Evolutionary conservation across 768 basidiomycete species (phyloP), one percentile per base, ranked within the genome.

Genomic region (Leccinum disarticulatum): DNA sequence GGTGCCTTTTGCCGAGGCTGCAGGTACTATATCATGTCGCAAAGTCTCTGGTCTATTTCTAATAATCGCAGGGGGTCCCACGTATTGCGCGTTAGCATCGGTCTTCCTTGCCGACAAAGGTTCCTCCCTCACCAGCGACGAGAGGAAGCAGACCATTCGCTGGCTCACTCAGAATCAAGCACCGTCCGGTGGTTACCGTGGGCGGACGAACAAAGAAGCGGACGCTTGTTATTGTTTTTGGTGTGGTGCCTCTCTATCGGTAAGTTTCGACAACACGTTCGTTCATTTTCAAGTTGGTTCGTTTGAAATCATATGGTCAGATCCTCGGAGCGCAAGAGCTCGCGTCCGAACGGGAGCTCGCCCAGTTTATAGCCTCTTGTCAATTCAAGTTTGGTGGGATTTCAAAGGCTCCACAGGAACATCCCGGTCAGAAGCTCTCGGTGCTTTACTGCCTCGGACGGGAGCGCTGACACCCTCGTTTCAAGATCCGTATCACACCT

Each of bases 171-270:
- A 86, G 49, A 90, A 89, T 54, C 94, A 74, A 69, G 78, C 83
- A 50, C 61, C 66, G 0, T 78, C 79, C 0, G 93, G 93, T 0
- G 96, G 96, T 0, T 97, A 94, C 69, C 79, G 88, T 64, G 96
- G 96, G 2, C 82, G 96, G 25, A 93, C 93, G 2, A 87, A 86
- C 59, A 99, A 99, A 75, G 78, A 81, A 4, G 83, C 89, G 6
- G 96, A 98, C 63, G 91, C 94, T 3, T 99, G 96, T 71, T 99
- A 99, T 73, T 92, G 91, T 63, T 98, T 97, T 73, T 99, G 96
- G 96, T 90, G 89, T 65, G 88, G 91, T 3, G 95, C 87, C 9
- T 80, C 91, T 0, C 73, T 98, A 10, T 74, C 82, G 68, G 95
- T 95, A 62, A 54, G 83, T 70, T 41, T 25, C 35, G 10, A 41